These are phyloP conservation scores for Plasmopara halstedii DNA, from an alignment of 352 stramenopile species.

Conservation along the genomic window DNA sequence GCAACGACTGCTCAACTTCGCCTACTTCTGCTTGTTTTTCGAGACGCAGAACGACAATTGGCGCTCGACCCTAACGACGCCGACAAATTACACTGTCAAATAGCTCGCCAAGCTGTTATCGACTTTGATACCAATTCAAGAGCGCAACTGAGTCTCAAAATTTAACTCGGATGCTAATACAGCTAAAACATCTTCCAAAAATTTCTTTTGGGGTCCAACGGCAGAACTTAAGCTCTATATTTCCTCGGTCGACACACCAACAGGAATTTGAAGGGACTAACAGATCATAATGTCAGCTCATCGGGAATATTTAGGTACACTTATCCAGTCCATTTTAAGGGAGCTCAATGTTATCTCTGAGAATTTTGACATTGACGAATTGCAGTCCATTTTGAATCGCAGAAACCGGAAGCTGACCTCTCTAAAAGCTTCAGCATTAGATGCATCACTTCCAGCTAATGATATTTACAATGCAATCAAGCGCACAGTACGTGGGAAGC, in stretches of 20 bases:
- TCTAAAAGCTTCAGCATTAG: neutral
- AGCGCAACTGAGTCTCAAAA: constrained; percentile 3
- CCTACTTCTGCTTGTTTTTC: neutral
- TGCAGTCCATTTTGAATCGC: neutral
- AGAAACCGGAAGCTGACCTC: neutral
- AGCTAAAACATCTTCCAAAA: neutral
- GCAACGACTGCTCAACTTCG: neutral
- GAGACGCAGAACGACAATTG: neutral
- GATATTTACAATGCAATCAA: neutral
- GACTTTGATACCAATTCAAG: constrained; percentile 1
- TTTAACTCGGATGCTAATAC: constrained; percentile 5
- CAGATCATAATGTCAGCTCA: neutral
- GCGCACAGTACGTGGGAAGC: neutral
- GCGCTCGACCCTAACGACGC: neutral
- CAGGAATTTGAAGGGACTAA: neutral
- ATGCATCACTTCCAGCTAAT: neutral
- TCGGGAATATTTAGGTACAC: neutral
- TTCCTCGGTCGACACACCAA: constrained; percentile 2
- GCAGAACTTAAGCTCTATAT: neutral
- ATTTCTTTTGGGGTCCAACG: neutral
- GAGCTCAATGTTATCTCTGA: neutral
- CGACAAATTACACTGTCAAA: neutral
- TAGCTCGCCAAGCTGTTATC: neutral
- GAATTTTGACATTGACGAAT: neutral
- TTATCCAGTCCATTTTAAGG: constrained; percentile 1